Evolutionary conservation across 2,329 filamentous ascomycete genomes (phyloP), one percentile per base, ranked within the genome.

Genomic region (Coniochaeta ligniaria): DNA sequence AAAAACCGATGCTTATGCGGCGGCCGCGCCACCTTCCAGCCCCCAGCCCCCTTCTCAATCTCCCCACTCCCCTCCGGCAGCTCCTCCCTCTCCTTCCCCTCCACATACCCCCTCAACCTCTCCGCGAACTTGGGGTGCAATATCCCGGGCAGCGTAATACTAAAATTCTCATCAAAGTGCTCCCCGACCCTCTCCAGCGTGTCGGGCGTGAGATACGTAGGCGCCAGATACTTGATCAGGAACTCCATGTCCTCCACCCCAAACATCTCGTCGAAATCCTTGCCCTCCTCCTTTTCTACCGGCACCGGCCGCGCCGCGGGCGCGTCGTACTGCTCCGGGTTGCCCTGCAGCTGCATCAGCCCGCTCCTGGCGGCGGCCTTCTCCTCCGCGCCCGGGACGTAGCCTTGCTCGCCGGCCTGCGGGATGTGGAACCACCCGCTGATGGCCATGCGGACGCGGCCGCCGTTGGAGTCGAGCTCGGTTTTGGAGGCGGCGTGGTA

Each of bases 371-470:
- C 88, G 14, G 91, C 91, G 64, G 96, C 85, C 71, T 88, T 90
- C 77, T 96, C 92, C 73, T 98, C 94, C 60, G 95, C 82, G 4
- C 94, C 95, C 71, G 90, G 80, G 67, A 96, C 86, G 68, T 89
- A 99, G 50, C 95, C 95, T 28, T 96, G 92, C 74, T 99, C 95
- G 60, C 94, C 94, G 67, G 90, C 77, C 75, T 99, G 95, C 0
- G 95, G 95, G 64, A 99, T 98, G 75, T 99, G 95, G 74, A 96
- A 99, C 95, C 95, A 99, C 59, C 95, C 95, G 71, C 92, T 96
- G 71, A 99, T 96, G 58, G 95, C 95, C 94, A 99, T 98, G 66
- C 95, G 88, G 57, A 97, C 86, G 56, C 91, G 85, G 1, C 88
- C 89, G 20, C 89, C 88, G 61, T 93, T 84, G 73, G 81, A 85